Evolutionary conservation across 1,284 basidiomycete genomes (phyloP).

Genomic region (Macrocybe sp.): DNA sequence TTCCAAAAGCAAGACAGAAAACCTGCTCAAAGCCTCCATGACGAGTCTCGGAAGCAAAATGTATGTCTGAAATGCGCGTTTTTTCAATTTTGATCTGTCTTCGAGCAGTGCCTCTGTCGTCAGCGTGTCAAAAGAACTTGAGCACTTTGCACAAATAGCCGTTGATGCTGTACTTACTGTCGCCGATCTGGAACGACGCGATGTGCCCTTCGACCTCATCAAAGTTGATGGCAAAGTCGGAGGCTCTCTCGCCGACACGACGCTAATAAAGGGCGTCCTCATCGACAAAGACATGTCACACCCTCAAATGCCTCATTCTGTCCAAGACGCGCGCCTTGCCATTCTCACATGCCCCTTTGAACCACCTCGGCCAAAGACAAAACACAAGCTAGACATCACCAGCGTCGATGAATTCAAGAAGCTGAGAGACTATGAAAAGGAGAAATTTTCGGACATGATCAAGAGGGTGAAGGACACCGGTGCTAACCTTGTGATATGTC

Average conservation of each 20-base stretch:
- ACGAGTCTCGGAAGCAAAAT: constrained; percentile 98
- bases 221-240: constrained; percentile 99
- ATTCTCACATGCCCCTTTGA: constrained; percentile 99
- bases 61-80: constrained; percentile 37
- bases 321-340: constrained; percentile 89
- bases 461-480: constrained; percentile 96
- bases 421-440: constrained; percentile 91
- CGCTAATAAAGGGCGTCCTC: constrained; percentile 91
- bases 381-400: constrained; percentile 98
- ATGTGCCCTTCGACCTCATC: constrained; percentile 98
- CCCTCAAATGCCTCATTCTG: constrained; percentile 91
- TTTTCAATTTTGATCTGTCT: not conserved
- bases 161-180: constrained; percentile 96
- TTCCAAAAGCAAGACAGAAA: constrained; percentile 76
- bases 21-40: constrained; percentile 92
- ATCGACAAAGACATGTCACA: constrained; percentile 99
- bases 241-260: constrained; percentile 92
- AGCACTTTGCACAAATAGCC: constrained; percentile 95
- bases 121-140: constrained; percentile 95
- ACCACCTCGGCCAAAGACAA: constrained; percentile 97
- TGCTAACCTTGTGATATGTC: constrained; percentile 97
- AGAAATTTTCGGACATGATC: constrained; percentile 97
- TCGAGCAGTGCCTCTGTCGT: constrained; percentile 10
- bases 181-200: constrained; percentile 90
- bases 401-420: constrained; percentile 98